Evolutionary conservation across 805 yeast species (phyloP), one percentile per base, ranked within the genome.

Genomic region (Starmerella floricola): DNA sequence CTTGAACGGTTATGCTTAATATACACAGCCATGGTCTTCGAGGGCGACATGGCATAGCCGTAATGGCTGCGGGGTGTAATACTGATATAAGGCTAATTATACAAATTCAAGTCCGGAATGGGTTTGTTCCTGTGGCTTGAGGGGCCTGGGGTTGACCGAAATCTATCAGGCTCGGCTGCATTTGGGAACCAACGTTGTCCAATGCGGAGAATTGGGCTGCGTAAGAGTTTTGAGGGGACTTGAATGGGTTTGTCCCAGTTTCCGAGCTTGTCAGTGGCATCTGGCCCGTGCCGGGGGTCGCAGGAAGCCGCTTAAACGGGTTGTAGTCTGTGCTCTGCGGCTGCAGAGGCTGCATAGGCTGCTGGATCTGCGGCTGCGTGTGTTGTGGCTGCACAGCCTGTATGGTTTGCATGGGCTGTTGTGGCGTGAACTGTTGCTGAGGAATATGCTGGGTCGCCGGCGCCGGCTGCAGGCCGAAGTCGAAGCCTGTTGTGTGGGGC

Each of bases 211-310:
- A 31, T 41, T 43, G 48, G 26, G 40, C 26, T 6, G 31, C 17
- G 24, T 39, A 31, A 31, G 36, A 11, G 6, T 30, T 3, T 19
- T 33, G 42, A 4, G 44, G 40, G 11, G 44, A 34, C 24, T 45
- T 45, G 61, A 78, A 78, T 24, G 85, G 85, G 53, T 78, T 78
- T 20, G 49, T 40, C 18, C 46, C 42, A 26, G 44, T 34, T 12
- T 34, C 39, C 15, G 27, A 24, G 18, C 33, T 16, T 20, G 36
- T 29, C 30, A 42, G 35, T 19, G 45, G 39, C 15, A 20, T 26
- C 6, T 31, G 31, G 23, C 10, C 21, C 27, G 42, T 20, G 31
- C 36, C 19, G 20, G 36, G 17, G 16, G 31, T 21, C 20, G 26
- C 10, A 8, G 26, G 26, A 6, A 27, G 27, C 17, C 42, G 45